Percentiles rank a stretch among this genome's conserved stretches.
phyloP scores from a whole-genome alignment of 31 red algal genomes.

The Bonnemaisonia californica region DNA sequence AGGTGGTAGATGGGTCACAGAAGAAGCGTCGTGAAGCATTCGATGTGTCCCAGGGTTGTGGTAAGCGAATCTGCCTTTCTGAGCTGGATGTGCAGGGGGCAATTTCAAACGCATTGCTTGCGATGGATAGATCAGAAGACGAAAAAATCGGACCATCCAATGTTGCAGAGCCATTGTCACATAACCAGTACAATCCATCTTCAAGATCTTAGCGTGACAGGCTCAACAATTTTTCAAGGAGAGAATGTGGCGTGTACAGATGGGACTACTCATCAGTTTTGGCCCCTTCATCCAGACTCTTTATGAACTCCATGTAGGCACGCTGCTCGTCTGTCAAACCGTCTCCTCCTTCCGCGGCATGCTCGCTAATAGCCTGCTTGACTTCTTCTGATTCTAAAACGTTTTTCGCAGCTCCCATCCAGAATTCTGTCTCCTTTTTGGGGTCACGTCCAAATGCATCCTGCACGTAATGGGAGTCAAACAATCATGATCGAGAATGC shows the following conservation, averaged over 20 bases:
- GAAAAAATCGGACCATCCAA: neutral
- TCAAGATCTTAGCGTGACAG: too few relatives aligned
- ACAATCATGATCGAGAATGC: neutral
- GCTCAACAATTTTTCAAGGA: too few relatives aligned
- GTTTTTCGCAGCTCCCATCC: constrained; percentile 64
- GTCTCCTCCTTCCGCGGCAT: constrained; percentile 40
- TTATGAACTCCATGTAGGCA: constrained; percentile 81
- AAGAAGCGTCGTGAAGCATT: neutral
- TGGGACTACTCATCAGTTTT: neutral
- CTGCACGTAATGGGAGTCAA: neutral
- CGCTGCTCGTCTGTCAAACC: constrained; percentile 73
- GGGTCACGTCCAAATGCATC: constrained; percentile 86
- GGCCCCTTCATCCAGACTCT: constrained; percentile 48
- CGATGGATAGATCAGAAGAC: neutral
- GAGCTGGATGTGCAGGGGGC: neutral
- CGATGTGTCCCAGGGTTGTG: neutral
- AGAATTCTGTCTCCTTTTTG: constrained; percentile 82
- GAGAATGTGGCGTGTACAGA: neutral
- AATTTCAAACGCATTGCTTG: neutral
- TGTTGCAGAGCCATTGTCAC: neutral
- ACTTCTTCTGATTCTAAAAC: constrained; percentile 74
- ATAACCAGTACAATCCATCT: too few relatives aligned
- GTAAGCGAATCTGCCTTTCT: constrained; percentile 5
- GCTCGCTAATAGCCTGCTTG: constrained; percentile 58
- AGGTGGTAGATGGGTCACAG: constrained; percentile 35